Conservation (phyloP, 2,329 filamentous ascomycete genomes). For the Geoglossum cookeanum region DNA sequence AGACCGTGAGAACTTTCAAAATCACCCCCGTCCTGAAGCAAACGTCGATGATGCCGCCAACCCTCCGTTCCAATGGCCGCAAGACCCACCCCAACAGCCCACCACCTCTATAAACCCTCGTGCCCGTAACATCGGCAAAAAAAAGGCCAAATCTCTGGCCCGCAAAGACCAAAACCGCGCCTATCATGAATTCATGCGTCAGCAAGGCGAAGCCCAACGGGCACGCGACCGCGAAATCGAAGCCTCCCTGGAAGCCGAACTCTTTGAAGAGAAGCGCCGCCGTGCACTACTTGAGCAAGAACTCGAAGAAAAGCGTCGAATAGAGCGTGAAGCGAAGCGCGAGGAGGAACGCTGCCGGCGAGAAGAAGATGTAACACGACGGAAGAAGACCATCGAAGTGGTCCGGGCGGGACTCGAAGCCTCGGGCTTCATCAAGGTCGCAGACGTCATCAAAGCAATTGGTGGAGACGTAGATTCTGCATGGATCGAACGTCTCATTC, state of each 20-base stretch:
- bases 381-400: neutral
- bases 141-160: conserved; percentile 2
- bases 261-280: neutral
- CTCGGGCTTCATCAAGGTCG: neutral
- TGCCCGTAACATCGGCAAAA: neutral
- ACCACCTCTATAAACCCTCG: neutral
- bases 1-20: neutral
- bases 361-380: neutral
- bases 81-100: neutral
- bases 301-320: neutral
- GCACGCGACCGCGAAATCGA: conserved; percentile 2
- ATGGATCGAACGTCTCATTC: neutral
- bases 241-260: neutral
- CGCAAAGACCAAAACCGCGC: conserved; percentile 3
- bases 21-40: neutral
- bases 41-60: neutral
- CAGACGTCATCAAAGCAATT: neutral
- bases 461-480: neutral
- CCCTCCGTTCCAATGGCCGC: neutral
- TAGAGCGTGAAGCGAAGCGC: neutral
- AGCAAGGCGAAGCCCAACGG: conserved; percentile 3
- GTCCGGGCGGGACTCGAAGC: neutral
- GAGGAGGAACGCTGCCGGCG: neutral
- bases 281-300: neutral
- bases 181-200: conserved; percentile 3